Base-by-base conservation (phyloP, 2,329 filamentous ascomycete genomes). In the Leptosphaerulina australis region DNA sequence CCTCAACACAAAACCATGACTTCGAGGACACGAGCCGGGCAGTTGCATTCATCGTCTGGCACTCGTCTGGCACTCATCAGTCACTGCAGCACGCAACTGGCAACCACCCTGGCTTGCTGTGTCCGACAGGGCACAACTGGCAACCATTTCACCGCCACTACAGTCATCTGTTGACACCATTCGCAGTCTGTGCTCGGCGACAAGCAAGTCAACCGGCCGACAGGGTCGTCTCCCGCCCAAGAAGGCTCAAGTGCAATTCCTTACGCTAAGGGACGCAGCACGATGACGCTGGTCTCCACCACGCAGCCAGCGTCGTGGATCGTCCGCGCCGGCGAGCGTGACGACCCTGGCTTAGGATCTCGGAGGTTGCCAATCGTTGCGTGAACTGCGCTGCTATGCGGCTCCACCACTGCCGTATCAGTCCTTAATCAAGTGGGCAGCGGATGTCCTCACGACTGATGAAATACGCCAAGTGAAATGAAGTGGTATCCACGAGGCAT, bases 251-350 rank as follows among this genome's bases (percentile, higher is more conserved):
- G 50, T 31, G 51, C 53, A 44, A 49, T 60, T 50, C 38, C 53
- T 45, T 30, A 44, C 44, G 49, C 50, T 34, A 51, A 46, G 48
- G 35, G 21, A 35, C 31, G 44, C 54, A 46, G 60, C 59, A 54
- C 59, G 59, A 59, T 66, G 63, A 66, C 63, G 63, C 63, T 55
- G 30, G 43, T 44, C 37, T 36, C 60, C 53, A 59, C 58, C 40
- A 46, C 36, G 31, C 30, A 36, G 18, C 39, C 38, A 21, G 46
- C 48, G 44, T 37, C 48, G 55, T 53, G 46, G 58, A 39, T 46
- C 56, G 34, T 35, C 53, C 39, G 45, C 47, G 54, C 53, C 58
- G 58, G 55, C 47, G 47, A 56, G 43, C 53, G 49, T 55, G 54
- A 50, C 50, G 56, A 55, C 56, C 62, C 60, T 63, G 57, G 52